Conservation (phyloP, 139 green algal genomes). For the Micractinium sp. region DNA sequence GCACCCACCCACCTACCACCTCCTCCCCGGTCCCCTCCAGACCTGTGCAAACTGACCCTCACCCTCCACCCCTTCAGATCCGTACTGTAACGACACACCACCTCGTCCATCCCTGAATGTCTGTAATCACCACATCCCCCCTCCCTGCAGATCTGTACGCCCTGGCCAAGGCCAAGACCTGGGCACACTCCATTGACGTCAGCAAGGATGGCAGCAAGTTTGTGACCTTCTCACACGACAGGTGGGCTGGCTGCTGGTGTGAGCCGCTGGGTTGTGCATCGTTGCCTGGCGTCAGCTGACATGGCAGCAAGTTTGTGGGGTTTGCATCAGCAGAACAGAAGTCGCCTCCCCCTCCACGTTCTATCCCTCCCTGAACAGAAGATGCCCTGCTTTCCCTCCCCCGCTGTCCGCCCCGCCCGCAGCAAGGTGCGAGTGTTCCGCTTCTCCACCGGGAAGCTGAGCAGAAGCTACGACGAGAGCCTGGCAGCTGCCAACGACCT, state of each 20-base stretch:
- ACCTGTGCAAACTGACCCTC: too few species aligned
- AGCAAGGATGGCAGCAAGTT: slow-evolving; percentile 86
- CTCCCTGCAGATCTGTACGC: slow-evolving; percentile 82
- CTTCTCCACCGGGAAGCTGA: slow-evolving; percentile 88
- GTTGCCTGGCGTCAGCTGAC: too few species aligned
- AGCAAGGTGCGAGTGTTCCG: slow-evolving; percentile 88
- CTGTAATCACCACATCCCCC: not conserved
- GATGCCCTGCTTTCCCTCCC: not conserved
- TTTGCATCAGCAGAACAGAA: not conserved
- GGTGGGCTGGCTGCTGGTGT: not conserved
- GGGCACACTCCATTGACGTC: slow-evolving; percentile 63
- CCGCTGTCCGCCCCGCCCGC: not conserved
- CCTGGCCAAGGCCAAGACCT: slow-evolving; percentile 86
- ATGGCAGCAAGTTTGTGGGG: not conserved
- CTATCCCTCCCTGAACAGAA: not conserved
- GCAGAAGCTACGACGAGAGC: slow-evolving; percentile 87
- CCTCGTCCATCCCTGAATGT: not conserved
- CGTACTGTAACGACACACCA: not conserved
- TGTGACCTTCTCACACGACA: slow-evolving; percentile 76
- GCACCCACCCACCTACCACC: too few species aligned
- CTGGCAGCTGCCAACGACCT: slow-evolving; percentile 84
- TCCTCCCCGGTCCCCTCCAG: too few species aligned
- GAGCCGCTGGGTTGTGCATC: not conserved
- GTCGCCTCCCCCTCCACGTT: not conserved
- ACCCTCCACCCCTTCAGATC: too few species aligned